Conservation (phyloP, 371 early-diverging fungal species). For the Mucor sp. region DNA sequence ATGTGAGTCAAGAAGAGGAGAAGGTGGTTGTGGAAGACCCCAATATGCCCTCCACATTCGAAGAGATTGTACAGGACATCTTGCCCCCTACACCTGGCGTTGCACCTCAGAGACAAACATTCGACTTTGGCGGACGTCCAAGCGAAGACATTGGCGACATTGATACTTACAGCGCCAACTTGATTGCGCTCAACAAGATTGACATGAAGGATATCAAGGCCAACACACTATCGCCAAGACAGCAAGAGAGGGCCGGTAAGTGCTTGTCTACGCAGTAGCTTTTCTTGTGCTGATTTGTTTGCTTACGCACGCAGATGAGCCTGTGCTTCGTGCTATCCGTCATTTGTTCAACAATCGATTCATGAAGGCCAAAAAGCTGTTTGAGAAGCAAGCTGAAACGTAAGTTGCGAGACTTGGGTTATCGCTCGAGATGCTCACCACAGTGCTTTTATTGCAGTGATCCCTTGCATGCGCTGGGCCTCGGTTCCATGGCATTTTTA, state of each 20-base stretch:
- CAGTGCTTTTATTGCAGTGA: conserved; percentile 27
- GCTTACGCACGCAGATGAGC: conserved; percentile 19
- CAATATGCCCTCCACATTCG: conserved; percentile 3
- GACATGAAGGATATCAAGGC: conserved; percentile 42
- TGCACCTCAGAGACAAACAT: conserved; percentile 20
- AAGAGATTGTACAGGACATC: conserved; percentile 20
- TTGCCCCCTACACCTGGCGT: conserved; percentile 34
- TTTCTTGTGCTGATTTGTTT: neutral
- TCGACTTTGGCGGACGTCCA: conserved; percentile 15
- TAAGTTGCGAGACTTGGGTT: conserved; percentile 7
- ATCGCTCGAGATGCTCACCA: neutral
- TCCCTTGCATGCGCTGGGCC: conserved; percentile 51
- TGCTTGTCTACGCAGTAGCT: neutral
- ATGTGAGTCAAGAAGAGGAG: conserved; percentile 8
- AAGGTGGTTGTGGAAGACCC: neutral
- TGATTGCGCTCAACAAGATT: conserved; percentile 32
- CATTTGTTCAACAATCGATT: conserved; percentile 65
- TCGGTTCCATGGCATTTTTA: conserved; percentile 54
- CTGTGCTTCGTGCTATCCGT: conserved; percentile 53
- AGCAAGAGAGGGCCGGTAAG: conserved; percentile 56
- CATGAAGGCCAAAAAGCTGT: conserved; percentile 51
- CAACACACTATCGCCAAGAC: conserved; percentile 48
- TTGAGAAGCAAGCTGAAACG: conserved; percentile 38
- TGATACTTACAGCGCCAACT: conserved; percentile 28
- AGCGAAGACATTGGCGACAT: conserved; percentile 24